Evolutionary conservation across 192 early-diverging fungal genomes (phyloP), one percentile per base, ranked within the genome.

Genomic region (Geranomyces michiganensis): DNA sequence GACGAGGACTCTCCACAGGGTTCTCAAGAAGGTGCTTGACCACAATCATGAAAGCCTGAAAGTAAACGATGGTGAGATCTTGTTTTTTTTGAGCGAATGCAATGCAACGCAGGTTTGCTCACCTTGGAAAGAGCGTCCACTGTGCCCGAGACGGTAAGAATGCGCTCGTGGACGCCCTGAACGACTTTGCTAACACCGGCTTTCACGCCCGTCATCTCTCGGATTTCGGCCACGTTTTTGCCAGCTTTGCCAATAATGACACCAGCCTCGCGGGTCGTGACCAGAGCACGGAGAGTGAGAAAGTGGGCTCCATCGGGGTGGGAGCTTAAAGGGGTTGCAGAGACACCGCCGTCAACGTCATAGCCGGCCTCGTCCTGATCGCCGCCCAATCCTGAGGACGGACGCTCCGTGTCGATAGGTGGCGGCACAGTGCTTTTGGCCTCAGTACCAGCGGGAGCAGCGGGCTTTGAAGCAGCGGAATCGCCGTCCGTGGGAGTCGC

Each of bases 181-280:
- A 95, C 89, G 15, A 92, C 90, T 79, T 95, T 94, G 68, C 91
- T 92, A 64, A 99, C 96, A 51, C 91, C 93, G 27, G 95, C 93
- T 71, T 92, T 92, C 71, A 94, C 94, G 71, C 92, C 92, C 69
- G 91, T 92, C 29, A 75, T 78, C 29, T 93, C 91, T 62, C 97
- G 87, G 68, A 99, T 85, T 56, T 95, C 92, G 45, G 93, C 92
- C 7, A 99, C 93, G 82, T 94, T 94, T 78, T 90, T 91, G 26
- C 96, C 96, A 64, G 85, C 87, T 29, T 79, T 79, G 30, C 82
- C 84, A 73, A 88, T 89, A 71, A 93, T 90, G 56, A 93, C 87
- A 67, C 93, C 93, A 21, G 93, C 93, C 76, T 99, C 96, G 77
- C 96, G 97, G 77, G 94, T 93, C 32, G 94, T 89, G 43, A 99